A percentile compares a stretch with the other conserved stretches of the same genome.
Evolutionary conservation across 2,329 filamentous ascomycete species (phyloP).

Genomic region (Neobulgaria alba): DNA sequence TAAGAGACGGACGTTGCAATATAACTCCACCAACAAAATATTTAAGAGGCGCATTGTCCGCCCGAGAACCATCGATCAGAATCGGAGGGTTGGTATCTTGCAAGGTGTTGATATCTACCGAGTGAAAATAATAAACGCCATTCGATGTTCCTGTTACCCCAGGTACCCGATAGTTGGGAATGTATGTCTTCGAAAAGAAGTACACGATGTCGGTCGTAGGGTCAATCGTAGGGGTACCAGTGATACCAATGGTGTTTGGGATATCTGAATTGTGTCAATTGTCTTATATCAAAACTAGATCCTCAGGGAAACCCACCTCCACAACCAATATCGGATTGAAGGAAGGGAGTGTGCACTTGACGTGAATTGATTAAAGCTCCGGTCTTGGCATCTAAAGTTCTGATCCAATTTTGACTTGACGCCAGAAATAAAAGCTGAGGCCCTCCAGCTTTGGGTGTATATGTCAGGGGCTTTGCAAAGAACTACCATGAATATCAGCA

Average conservation of each 20-base stretch:
- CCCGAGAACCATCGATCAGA: conserved; percentile 3
- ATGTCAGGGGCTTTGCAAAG: conserved; percentile 38
- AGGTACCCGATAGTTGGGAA: conserved; percentile 9
- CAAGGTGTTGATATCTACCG: conserved; percentile 4
- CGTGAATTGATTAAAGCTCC: conserved; percentile 28
- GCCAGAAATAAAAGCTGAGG: conserved; percentile 29
- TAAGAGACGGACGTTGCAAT: conserved; percentile 41
- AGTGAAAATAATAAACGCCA: conserved; percentile 9
- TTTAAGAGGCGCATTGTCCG: conserved; percentile 5
- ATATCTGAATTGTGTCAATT: conserved; percentile 31
- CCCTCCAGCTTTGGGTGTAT: conserved; percentile 29
- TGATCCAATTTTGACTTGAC: conserved; percentile 29
- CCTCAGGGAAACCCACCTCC: conserved; percentile 10
- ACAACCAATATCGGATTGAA: conserved; percentile 41
- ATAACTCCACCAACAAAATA: conserved; percentile 44
- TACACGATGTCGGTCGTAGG: conserved; percentile 37
- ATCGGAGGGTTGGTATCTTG: conserved; percentile 3
- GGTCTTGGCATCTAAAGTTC: conserved; percentile 31
- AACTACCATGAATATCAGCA: too few species aligned
- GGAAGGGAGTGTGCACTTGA: conserved; percentile 37
- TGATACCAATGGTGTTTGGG: conserved; percentile 38
- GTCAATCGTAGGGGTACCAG: conserved; percentile 39
- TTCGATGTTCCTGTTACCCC: conserved; percentile 8
- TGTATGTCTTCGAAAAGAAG: conserved; percentile 28
- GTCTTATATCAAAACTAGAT: not conserved